Evolutionary conservation across 192 early-diverging fungal genomes (phyloP).

Genomic region (Allomyces macrogynus): DNA sequence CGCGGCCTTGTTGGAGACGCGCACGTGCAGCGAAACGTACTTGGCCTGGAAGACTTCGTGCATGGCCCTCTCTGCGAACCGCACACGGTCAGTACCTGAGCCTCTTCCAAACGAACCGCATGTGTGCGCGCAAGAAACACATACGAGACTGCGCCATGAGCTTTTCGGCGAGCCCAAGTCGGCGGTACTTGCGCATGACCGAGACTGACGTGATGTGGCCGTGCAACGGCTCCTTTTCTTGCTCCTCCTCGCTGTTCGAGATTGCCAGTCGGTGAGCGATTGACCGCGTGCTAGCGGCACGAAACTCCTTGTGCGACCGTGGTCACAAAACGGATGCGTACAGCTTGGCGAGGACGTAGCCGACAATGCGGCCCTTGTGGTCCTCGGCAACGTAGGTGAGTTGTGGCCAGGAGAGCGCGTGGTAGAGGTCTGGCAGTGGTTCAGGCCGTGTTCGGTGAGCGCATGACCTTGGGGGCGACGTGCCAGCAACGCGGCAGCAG

Average conservation of each 20-base stretch:
- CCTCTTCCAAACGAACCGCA: no score
- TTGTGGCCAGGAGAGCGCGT: conserved; percentile 66
- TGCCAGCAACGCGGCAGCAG: not conserved
- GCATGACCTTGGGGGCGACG: not conserved
- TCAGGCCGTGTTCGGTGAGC: not conserved
- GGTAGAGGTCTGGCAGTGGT: conserved; percentile 41
- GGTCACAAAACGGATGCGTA: conserved; percentile 9
- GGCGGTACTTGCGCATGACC: conserved; percentile 88
- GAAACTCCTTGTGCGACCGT: no score
- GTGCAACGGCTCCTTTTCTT: conserved; percentile 39
- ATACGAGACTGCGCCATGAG: conserved; percentile 82
- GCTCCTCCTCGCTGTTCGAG: conserved; percentile 64
- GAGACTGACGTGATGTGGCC: conserved; percentile 95
- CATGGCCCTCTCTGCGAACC: conserved; percentile 62
- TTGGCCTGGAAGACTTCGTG: conserved; percentile 66
- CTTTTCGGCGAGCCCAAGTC: conserved; percentile 90
- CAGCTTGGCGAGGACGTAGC: conserved; percentile 97
- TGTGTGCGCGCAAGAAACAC: conserved; percentile 13
- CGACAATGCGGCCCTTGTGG: conserved; percentile 74
- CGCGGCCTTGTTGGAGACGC: conserved; percentile 85
- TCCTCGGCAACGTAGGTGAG: conserved; percentile 90
- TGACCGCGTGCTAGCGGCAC: not conserved
- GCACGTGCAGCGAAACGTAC: conserved; percentile 82
- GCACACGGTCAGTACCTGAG: no score
- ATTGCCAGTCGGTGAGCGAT: not conserved